These are phyloP conservation scores for Butyriboletus loyo DNA, from an alignment of 768 basidiomycete genomes.

Conservation along the genomic window DNA sequence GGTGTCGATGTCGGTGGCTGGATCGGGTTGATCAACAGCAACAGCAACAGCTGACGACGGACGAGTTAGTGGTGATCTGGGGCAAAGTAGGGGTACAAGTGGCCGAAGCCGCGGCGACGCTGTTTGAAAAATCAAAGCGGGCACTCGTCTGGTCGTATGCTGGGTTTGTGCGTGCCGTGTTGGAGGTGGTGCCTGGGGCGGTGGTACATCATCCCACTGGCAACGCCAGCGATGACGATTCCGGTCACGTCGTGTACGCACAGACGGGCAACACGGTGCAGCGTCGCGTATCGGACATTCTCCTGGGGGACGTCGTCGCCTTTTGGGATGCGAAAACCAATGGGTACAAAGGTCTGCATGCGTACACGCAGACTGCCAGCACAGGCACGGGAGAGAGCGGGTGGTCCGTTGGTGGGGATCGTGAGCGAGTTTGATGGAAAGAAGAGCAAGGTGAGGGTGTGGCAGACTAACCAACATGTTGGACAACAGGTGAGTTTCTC, in stretches of 20 bases:
- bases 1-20: conserved; percentile 8
- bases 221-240: conserved; percentile 33
- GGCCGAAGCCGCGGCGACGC: conserved; percentile 60
- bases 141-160: conserved; percentile 71
- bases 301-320: conserved; percentile 82
- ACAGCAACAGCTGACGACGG: conserved; percentile 40
- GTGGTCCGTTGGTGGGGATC: conserved; percentile 62
- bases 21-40: conserved; percentile 25
- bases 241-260: conserved; percentile 73
- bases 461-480: conserved; percentile 85
- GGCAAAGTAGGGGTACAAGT: conserved; percentile 74
- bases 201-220: conserved; percentile 36
- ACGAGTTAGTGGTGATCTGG: conserved; percentile 70
- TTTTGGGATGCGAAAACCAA: conserved; percentile 77
- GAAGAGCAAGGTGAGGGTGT: conserved; percentile 82
- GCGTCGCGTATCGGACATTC: conserved; percentile 71
- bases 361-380: conserved; percentile 55
- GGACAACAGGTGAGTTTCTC: conserved; percentile 65
- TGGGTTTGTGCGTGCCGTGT: conserved; percentile 70
- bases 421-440: conserved; percentile 81
- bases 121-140: conserved; percentile 77
- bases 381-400: conserved; percentile 34
- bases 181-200: conserved; percentile 66
- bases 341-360: conserved; percentile 71
- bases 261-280: conserved; percentile 67